phyloP scores from a whole-genome alignment of 768 basidiomycete species.

The Xerocomus brunneocitrinus region DNA sequence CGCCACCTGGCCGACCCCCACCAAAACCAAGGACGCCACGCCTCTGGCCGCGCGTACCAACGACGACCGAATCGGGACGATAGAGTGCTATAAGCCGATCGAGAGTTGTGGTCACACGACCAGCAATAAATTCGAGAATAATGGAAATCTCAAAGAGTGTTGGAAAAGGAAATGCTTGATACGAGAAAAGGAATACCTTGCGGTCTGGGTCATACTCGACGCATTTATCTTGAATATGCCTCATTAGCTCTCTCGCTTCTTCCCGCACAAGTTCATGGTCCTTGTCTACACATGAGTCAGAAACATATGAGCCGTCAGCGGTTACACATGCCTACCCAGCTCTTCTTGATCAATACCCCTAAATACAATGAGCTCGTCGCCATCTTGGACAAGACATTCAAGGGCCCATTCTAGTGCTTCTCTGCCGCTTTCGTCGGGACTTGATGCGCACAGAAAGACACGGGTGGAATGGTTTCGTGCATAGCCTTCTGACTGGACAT shows the following conservation, averaged over 20 bases:
- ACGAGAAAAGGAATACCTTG: constrained; percentile 42
- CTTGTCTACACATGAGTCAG: constrained; percentile 45
- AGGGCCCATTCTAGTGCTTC: constrained; percentile 94
- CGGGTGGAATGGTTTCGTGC: constrained; percentile 69
- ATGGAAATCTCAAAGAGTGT: constrained; percentile 62
- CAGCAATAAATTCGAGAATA: constrained; percentile 92
- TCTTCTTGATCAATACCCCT: constrained; percentile 88
- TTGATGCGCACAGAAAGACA: constrained; percentile 86
- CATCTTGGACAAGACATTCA: constrained; percentile 76
- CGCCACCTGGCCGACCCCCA: constrained; percentile 18
- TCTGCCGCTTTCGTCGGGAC: constrained; percentile 80
- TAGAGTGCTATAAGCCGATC: constrained; percentile 91
- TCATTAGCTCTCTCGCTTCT: constrained; percentile 82
- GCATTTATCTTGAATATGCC: constrained; percentile 73
- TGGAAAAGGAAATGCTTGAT: neutral
- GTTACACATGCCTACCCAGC: constrained; percentile 46
- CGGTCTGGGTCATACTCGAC: constrained; percentile 73
- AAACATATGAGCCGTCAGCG: neutral
- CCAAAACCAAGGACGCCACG: constrained; percentile 46
- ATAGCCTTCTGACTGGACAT: constrained; percentile 82
- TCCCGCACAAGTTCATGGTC: constrained; percentile 76
- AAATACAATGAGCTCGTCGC: constrained; percentile 90
- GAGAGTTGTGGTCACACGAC: constrained; percentile 82
- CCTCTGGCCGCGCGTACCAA: constrained; percentile 78
- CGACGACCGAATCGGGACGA: constrained; percentile 87